phyloP scores from a whole-genome alignment of 768 basidiomycete species.

The Rhizopogon vulgaris region DNA sequence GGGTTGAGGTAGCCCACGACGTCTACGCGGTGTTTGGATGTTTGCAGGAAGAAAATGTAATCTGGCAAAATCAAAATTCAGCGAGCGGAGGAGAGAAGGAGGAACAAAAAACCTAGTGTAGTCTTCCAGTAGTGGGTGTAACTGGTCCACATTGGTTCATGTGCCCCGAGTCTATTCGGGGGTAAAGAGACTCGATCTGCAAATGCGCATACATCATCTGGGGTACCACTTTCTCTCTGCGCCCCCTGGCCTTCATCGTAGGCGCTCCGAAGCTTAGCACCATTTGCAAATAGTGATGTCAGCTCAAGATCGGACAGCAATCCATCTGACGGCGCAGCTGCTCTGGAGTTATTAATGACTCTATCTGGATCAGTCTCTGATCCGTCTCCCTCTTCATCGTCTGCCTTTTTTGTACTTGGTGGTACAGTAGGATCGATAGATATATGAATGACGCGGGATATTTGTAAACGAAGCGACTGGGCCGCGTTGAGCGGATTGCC shows the following conservation, averaged over 20 bases:
- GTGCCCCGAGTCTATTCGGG: constrained; percentile 41
- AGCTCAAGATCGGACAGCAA: constrained; percentile 61
- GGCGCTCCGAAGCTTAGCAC: constrained; percentile 48
- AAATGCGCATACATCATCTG: constrained; percentile 34
- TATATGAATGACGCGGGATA: constrained; percentile 68
- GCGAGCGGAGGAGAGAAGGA: background rate
- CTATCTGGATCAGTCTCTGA: constrained; percentile 52
- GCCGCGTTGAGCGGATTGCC: constrained; percentile 48
- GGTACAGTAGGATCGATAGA: constrained; percentile 60
- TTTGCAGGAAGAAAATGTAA: constrained; percentile 79
- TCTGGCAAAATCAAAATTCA: constrained; percentile 39
- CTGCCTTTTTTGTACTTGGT: constrained; percentile 15
- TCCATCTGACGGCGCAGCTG: constrained; percentile 55
- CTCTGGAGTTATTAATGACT: constrained; percentile 69
- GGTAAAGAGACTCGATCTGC: constrained; percentile 40
- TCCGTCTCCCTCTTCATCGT: constrained; percentile 35
- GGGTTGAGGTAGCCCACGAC: constrained; percentile 58
- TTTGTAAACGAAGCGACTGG: constrained; percentile 46
- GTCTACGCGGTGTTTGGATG: constrained; percentile 24
- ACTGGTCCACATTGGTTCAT: constrained; percentile 84
- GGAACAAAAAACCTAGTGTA: constrained; percentile 53
- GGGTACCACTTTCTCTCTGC: constrained; percentile 11
- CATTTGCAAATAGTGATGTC: constrained; percentile 27
- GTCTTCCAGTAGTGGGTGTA: constrained; percentile 86
- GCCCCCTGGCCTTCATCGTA: constrained; percentile 52